A percentile compares a stretch with the other conserved stretches of the same genome.
Conservation (phyloP, 345 rosid species). For the Salix caprea region DNA sequence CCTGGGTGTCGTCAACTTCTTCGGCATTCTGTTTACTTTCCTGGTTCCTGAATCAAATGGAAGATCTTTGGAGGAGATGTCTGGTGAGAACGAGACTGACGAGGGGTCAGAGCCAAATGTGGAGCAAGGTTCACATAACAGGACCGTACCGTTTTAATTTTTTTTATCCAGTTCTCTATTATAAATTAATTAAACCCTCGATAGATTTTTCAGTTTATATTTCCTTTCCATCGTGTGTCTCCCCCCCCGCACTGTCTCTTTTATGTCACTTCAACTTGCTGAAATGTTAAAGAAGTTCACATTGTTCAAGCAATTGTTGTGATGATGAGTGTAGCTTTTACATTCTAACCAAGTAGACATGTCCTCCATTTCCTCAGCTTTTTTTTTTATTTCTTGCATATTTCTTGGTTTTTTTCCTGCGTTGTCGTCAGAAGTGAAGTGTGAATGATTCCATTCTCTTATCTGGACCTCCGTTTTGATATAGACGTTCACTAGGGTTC, state of each 20-base stretch:
- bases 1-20: slow-evolving; percentile 52
- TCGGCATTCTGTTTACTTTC: slow-evolving; percentile 68
- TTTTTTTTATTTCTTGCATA: no score
- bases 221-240: neutral
- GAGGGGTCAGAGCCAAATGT: neutral
- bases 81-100: slow-evolving; percentile 54
- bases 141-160: slow-evolving; percentile 18
- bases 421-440: neutral
- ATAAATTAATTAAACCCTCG: neutral
- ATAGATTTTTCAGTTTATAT: no score
- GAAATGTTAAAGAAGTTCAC: no score
- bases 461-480: neutral
- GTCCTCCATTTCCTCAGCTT: neutral
- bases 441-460: neutral
- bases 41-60: slow-evolving; percentile 89
- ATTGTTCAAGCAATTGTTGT: no score
- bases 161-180: neutral
- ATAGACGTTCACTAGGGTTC: neutral
- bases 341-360: neutral
- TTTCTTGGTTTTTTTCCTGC: neutral
- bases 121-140: slow-evolving; percentile 15
- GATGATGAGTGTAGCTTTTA: no score
- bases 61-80: slow-evolving; percentile 75
- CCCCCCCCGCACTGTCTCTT: no score
- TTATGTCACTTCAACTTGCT: no score